phyloP scores from a whole-genome alignment of 1,284 basidiomycete genomes.

The Trichosporon sp. region DNA sequence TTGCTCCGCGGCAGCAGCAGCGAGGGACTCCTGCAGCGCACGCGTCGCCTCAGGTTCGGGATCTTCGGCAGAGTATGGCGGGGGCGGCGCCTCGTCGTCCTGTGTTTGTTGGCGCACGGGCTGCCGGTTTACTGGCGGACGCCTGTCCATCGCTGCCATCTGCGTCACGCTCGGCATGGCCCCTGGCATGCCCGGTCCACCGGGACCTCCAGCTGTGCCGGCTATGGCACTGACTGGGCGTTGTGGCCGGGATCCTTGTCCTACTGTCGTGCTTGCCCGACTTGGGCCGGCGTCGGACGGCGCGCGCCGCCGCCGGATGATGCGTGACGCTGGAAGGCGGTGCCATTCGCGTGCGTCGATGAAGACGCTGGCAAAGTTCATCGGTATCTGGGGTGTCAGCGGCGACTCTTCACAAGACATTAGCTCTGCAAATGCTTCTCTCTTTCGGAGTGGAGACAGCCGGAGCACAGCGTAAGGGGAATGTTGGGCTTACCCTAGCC shows the following conservation, averaged over 20 bases:
- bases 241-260: not conserved
- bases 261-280: not conserved
- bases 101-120: not conserved
- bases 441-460: too few species aligned
- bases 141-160: not conserved
- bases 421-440: too few species aligned
- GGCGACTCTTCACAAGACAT: too few species aligned
- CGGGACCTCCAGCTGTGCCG: not conserved
- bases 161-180: not conserved
- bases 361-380: slow-evolving; percentile 13
- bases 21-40: slow-evolving; percentile 44
- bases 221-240: not conserved
- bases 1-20: slow-evolving; percentile 26
- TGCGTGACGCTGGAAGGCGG: slow-evolving; percentile 18
- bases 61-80: slow-evolving; percentile 49
- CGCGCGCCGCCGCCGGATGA: slow-evolving; percentile 14
- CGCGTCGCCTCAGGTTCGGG: slow-evolving; percentile 52
- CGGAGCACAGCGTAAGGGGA: not conserved
- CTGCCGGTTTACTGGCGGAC: not conserved
- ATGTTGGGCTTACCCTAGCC: not conserved
- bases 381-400: slow-evolving; percentile 22
- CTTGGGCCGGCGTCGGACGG: slow-evolving; percentile 7
- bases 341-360: slow-evolving; percentile 27
- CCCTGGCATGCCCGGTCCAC: not conserved
- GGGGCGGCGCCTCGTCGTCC: slow-evolving; percentile 44